Percentiles rank a stretch among this genome's conserved stretches.
These are phyloP conservation scores for Maudiozyma turicensis DNA, from an alignment of 805 yeast species.

Conservation along the genomic window DNA sequence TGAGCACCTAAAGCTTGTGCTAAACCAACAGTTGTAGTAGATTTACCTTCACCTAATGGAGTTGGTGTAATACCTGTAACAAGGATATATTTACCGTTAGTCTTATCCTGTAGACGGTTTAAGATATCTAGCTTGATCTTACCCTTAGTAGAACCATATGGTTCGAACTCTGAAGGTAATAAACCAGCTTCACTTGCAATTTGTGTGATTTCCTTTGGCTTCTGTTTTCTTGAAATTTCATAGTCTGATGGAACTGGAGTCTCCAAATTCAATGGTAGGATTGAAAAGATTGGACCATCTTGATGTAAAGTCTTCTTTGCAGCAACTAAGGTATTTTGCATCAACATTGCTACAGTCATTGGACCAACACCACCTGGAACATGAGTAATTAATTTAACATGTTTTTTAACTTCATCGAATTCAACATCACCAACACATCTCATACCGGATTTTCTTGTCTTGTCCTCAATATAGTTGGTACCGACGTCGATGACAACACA, in stretches of 20 bases:
- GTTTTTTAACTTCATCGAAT: constrained; percentile 38
- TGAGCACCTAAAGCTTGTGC: constrained; percentile 97
- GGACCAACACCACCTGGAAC: constrained; percentile 93
- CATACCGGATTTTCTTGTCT: constrained; percentile 56
- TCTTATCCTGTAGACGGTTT: constrained; percentile 48
- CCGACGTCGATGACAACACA: constrained; percentile 76
- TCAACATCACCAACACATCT: constrained; percentile 75
- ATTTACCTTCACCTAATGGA: constrained; percentile 96
- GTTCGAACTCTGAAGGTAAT: constrained; percentile 58
- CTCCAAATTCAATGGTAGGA: constrained; percentile 46
- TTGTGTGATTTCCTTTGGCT: constrained; percentile 58
- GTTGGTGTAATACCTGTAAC: constrained; percentile 98
- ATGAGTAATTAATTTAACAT: constrained; percentile 54
- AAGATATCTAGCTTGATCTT: constrained; percentile 58
- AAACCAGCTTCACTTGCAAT: constrained; percentile 65
- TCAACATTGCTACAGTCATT: constrained; percentile 79
- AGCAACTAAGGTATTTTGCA: constrained; percentile 60
- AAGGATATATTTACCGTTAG: constrained; percentile 75
- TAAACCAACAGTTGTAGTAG: constrained; percentile 91
- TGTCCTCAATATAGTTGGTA: constrained; percentile 62
- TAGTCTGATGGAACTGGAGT: constrained; percentile 75
- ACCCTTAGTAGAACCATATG: constrained; percentile 68
- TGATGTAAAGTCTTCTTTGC: constrained; percentile 41
- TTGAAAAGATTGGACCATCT: constrained; percentile 29
- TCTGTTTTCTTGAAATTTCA: constrained; percentile 67